A percentile compares a stretch with the other conserved stretches of the same genome.
These are phyloP conservation scores for Aureobasidium mangrovei DNA, from an alignment of 2,329 filamentous ascomycete genomes.

Conservation along the genomic window DNA sequence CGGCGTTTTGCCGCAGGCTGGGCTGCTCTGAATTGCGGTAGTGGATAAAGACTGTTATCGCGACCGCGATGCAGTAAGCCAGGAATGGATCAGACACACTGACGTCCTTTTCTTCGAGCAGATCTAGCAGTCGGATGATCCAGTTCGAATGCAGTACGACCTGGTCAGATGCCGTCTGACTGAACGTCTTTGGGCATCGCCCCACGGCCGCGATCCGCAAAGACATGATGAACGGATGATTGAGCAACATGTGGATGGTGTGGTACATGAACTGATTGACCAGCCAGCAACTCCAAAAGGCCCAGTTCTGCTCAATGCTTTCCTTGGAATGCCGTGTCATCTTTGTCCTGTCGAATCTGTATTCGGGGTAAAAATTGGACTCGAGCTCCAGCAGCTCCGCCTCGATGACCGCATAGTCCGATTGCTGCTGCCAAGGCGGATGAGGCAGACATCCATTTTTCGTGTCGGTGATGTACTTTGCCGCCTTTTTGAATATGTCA, in stretches of 20 bases:
- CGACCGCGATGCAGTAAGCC: slow-evolving; percentile 10
- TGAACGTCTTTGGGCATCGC: slow-evolving; percentile 3
- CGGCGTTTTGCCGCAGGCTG: slow-evolving; percentile 1
- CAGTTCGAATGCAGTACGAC: slow-evolving; percentile 11
- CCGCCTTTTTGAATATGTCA: slow-evolving; percentile 11
- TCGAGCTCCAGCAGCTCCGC: slow-evolving; percentile 6
- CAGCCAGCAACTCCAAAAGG: slow-evolving; percentile 9
- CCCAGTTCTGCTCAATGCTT: slow-evolving; percentile 7
- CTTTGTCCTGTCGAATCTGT: slow-evolving; percentile 6
- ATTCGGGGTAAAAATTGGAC: slow-evolving; percentile 3
- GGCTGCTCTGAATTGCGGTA: slow-evolving; percentile 5
- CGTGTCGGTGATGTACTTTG: slow-evolving; percentile 9
- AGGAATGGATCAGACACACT: slow-evolving; percentile 2
- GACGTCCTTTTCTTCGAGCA: slow-evolving; percentile 5
- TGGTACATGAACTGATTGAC: slow-evolving; percentile 11
- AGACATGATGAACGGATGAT: slow-evolving; percentile 10
- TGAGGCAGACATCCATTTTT: neutral
- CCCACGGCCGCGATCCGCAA: neutral
- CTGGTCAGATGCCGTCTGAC: slow-evolving; percentile 7
- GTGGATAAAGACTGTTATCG: slow-evolving; percentile 6
- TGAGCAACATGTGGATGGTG: slow-evolving; percentile 9
- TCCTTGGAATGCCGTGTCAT: slow-evolving; percentile 6
- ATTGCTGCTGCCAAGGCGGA: slow-evolving; percentile 6
- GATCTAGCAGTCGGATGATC: slow-evolving; percentile 3
- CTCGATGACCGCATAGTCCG: slow-evolving; percentile 3